Evolutionary conservation across 805 yeast genomes (phyloP), one percentile per base, ranked within the genome.

Genomic region (Zygoascus biomembranicola): DNA sequence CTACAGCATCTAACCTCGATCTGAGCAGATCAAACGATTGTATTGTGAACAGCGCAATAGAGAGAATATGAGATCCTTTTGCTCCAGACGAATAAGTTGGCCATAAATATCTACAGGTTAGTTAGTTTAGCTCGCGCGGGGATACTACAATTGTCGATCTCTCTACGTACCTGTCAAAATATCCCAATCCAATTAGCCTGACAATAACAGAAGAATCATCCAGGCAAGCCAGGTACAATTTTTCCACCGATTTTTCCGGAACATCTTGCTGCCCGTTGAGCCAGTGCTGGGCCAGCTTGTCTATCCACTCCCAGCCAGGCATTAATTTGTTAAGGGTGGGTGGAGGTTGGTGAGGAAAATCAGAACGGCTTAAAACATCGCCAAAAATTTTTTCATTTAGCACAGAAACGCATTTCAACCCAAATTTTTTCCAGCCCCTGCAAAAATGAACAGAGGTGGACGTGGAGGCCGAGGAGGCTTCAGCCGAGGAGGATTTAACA

Each of bases 361-460:
- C 16, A 35, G 39, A 35, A 13, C 13, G 39, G 16, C 39, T 35
- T 11, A 35, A 35, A 35, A 13, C 39, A 35, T 35, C 39, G 39
- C 39, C 39, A 35, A 35, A 35, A 35, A 35, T 35, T 35, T 35
- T 35, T 35, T 35, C 39, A 35, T 35, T 35, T n/a, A 35, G 16
- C 16, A 35, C 39, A 13, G 10, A 42, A 42, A n/a, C 18, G n/a
- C 18, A 4, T 14, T 16, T 37, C 42, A 14, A 5, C 8, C 8
- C 4, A 37, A 5, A 4, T 42, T n/a, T 19, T 42, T 18, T 18
- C 44, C 44, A 42, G 10, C 39, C 35, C 16, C 39, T 35, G 16
- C 28, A 52, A 57, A 49, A 53, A 84, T 82, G 88, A 81, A 80
- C 69, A 81, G 88, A 78, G 84, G 88, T 77, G 84, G 75, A 58